Conservation (phyloP, 129 eudicot genomes). For the Glebionis coronaria region DNA sequence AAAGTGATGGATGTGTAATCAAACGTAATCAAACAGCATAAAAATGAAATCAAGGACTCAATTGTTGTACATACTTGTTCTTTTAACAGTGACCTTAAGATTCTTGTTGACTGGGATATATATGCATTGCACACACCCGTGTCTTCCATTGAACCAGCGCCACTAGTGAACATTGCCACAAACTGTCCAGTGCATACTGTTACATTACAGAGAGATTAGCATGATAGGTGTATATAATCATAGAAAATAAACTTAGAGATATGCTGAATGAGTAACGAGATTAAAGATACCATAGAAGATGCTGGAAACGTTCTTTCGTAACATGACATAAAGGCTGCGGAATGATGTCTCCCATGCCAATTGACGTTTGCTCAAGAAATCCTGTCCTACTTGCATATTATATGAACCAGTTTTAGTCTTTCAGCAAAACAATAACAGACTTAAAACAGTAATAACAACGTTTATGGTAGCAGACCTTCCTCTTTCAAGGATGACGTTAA, state of each 20-base stretch:
- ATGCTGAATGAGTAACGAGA: background rate
- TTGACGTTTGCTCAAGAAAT: conserved; percentile 72
- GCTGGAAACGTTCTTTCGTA: conserved; percentile 55
- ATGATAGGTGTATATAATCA: background rate
- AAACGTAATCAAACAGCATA: background rate
- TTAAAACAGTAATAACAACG: background rate
- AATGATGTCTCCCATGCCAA: conserved; percentile 82
- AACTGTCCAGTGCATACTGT: conserved; percentile 78
- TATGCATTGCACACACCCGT: conserved; percentile 54
- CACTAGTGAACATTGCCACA: conserved; percentile 39
- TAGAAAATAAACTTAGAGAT: background rate
- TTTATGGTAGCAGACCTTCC: conserved; percentile 46
- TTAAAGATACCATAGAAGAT: conserved; percentile 64
- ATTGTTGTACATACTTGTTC: conserved; percentile 23
- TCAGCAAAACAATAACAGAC: background rate
- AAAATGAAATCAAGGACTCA: background rate
- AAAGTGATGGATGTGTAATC: background rate
- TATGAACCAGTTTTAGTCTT: conserved; percentile 12
- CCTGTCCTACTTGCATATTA: conserved; percentile 43
- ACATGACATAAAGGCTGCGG: conserved; percentile 79
- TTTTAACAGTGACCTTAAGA: conserved; percentile 22
- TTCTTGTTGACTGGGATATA: conserved; percentile 53
- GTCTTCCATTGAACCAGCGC: conserved; percentile 30
- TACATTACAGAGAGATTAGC: conserved; percentile 19
- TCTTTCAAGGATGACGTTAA: conserved; percentile 41